Evolutionary conservation across 768 basidiomycete genomes (phyloP), one percentile per base, ranked within the genome.

Genomic region (Phlebiopsis gigantea): DNA sequence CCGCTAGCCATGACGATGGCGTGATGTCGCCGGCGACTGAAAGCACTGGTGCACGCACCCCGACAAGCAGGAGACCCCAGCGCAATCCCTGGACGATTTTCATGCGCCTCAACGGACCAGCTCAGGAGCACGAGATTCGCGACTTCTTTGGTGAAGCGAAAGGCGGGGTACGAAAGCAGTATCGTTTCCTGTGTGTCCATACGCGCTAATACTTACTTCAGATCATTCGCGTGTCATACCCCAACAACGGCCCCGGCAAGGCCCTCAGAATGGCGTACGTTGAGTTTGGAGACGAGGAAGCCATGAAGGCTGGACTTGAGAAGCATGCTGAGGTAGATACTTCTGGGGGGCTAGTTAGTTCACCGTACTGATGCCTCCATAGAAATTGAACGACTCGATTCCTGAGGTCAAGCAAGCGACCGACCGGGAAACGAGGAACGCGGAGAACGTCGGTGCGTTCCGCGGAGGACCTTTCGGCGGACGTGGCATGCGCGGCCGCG

Each of bases 251-350:
- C 62, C 63, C 71, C 4, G 80, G 81, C 9, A 81, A 84, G 46
- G 71, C 76, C 26, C 72, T 72, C 54, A 82, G 78, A 61, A 75
- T 93, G 56, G 90, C 85, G 1, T 97, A 93, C 66, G 82, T 97
- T 52, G 94, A 96, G 66, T 97, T 96, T 70, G 87, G 83, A 4
- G 89, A 91, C 63, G 92, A 95, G 64, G 89, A 88, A 46, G 77
- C 84, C 9, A 90, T 94, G 89, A 89, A 83, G 63, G 79, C 76
- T 19, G 93, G 87, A 0, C 72, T 95, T 21, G 84, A 81, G 56
- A 88, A 84, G 63, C 87, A 90, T 61, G 80, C 78, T 24, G 84
- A 85, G 70, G 92, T 93, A 60, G 57, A 79, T 71, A 22, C 17
- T 26, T 31, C 17, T 26, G 5, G 7, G 42, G 50, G 54, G 55